Evolutionary conservation across 2,329 filamentous ascomycete genomes (phyloP), one percentile per base, ranked within the genome.

Genomic region (Aspergillus fructus): DNA sequence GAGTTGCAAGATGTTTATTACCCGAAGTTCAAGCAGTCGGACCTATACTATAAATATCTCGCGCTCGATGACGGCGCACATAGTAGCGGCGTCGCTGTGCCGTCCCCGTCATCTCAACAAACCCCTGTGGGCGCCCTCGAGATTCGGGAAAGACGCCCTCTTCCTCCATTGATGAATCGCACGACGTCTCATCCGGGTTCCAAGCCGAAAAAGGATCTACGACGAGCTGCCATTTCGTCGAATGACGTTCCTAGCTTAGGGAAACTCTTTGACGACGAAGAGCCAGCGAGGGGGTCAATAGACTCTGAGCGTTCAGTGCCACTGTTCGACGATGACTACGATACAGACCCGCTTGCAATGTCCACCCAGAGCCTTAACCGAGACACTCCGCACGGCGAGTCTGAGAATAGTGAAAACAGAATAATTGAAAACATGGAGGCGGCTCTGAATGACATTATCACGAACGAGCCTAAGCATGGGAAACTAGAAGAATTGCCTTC

Each of bases 11-110:
- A 86, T 21, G 85, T 83, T 13, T 85, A 96, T 69, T 94, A 94
- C 62, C 86, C 89, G 17, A 85, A 85, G 19, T 99, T 99, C 78
- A 96, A 93, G 69, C 90, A 87, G 65, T 96, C 94, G 0, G 94
- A 97, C 68, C 76, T 99, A 0, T 99, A 92, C 72, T 97, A 94
- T 79, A 99, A 99, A 72, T 97, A 93, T 71, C 81, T 99, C 1
- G 91, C 93, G 7, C 90, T 93, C 12, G 91, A 96, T 67, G 92
- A 96, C 74, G 75, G 76, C 30, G 64, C 67, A 4, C 62, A 64
- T 41, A 63, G 73, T 7, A 58, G 27, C 27, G 27, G 51, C 33
- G 43, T 68, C 34, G 65, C 66, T 42, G 49, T 53, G 12, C 37
- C 50, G 3, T 60, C 62, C 23, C 56, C 66, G 23, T 52, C 59